A percentile compares a stretch with the other conserved stretches of the same genome.
These are phyloP conservation scores for Talaromyces nanjingensis DNA, from an alignment of 495 filamentous ascomycete genomes.

Conservation along the genomic window DNA sequence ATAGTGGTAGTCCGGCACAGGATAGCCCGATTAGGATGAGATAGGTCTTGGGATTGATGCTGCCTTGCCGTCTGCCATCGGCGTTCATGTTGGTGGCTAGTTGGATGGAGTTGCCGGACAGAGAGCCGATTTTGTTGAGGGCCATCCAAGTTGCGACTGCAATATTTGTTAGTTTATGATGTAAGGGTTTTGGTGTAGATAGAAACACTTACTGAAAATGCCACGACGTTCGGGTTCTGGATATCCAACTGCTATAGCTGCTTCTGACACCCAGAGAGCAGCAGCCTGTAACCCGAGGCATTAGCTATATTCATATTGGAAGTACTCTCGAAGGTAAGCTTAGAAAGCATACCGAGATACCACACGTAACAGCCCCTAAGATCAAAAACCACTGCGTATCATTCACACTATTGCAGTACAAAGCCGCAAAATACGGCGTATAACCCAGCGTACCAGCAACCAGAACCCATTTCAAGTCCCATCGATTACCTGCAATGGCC, in stretches of 20 bases:
- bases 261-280: conserved; percentile 52
- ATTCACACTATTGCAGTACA: conserved; percentile 54
- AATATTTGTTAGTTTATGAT: background rate
- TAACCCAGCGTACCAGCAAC: conserved; percentile 51
- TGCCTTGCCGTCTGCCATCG: conserved; percentile 36
- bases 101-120: conserved; percentile 50
- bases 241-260: conserved; percentile 51
- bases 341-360: conserved; percentile 27
- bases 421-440: conserved; percentile 46
- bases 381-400: conserved; percentile 51
- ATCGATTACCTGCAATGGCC: conserved; percentile 44
- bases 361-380: conserved; percentile 49
- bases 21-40: conserved; percentile 48
- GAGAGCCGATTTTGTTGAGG: conserved; percentile 47
- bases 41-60: conserved; percentile 48
- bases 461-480: conserved; percentile 45
- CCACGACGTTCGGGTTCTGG: conserved; percentile 46
- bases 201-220: conserved; percentile 29
- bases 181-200: background rate
- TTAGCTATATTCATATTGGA: too few species aligned
- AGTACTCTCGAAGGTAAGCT: too few species aligned
- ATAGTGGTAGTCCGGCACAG: conserved; percentile 44
- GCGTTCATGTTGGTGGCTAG: conserved; percentile 42
- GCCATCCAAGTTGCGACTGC: conserved; percentile 50
- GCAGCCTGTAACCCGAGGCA: conserved; percentile 26